phyloP scores from a whole-genome alignment of 805 yeast species.

The Hanseniaspora nectarophila region DNA sequence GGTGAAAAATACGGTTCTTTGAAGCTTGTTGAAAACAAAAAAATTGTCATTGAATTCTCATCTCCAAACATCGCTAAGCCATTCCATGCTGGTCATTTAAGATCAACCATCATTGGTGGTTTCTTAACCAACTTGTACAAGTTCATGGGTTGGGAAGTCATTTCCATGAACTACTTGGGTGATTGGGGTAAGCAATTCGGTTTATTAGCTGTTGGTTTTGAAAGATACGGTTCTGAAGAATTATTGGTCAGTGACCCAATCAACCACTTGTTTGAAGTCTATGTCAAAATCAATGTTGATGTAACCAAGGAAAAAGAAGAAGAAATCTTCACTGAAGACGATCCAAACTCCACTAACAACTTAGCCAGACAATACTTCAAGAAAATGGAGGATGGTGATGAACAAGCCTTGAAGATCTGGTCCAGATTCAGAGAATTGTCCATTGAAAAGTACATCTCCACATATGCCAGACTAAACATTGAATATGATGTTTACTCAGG shows the following conservation, averaged over 20 bases:
- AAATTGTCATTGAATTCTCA: constrained; percentile 73
- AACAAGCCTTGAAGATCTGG: constrained; percentile 68
- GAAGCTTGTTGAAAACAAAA: constrained; percentile 53
- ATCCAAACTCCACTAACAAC: constrained; percentile 47
- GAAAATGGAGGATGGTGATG: constrained; percentile 88
- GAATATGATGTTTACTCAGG: constrained; percentile 83
- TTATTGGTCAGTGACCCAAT: constrained; percentile 67
- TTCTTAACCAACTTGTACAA: constrained; percentile 83
- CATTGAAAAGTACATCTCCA: constrained; percentile 70
- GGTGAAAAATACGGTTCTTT: constrained; percentile 55
- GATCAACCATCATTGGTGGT: constrained; percentile 97
- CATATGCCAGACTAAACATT: constrained; percentile 87
- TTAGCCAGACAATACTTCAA: constrained; percentile 80
- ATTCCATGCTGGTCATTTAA: constrained; percentile 97
- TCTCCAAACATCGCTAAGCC: constrained; percentile 99
- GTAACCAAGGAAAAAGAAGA: constrained; percentile 46
- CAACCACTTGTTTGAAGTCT: constrained; percentile 86
- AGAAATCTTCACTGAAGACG: constrained; percentile 29
- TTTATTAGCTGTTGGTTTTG: constrained; percentile 82
- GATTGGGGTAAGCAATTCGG: constrained; percentile 99
- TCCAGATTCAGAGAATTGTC: constrained; percentile 79
- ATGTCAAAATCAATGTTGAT: constrained; percentile 75
- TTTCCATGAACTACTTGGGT: constrained; percentile 87
- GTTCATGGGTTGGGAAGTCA: constrained; percentile 83
- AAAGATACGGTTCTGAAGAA: constrained; percentile 71